Conservation (phyloP, 306 rosid species). For the Carpinus viminea region DNA sequence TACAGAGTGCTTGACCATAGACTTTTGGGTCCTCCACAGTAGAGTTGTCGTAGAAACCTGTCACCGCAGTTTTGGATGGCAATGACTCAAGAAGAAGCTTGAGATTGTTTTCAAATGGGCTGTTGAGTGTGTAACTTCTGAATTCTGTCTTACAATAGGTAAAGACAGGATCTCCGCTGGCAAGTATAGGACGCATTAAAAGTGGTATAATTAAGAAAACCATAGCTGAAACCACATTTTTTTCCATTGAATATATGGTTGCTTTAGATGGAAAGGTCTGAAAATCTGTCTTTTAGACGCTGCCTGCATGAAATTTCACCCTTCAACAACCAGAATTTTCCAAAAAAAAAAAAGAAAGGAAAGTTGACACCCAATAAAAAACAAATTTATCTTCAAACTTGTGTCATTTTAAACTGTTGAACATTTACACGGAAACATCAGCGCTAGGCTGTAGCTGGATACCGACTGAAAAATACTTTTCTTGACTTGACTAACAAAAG, state of each 20-base stretch:
- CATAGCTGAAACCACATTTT: conserved; percentile 15
- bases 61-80: conserved; percentile 39
- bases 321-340: background rate
- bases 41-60: conserved; percentile 34
- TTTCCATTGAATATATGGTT: conserved; percentile 18
- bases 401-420: background rate
- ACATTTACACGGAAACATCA: background rate
- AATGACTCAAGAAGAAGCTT: conserved; percentile 37
- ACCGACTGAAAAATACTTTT: background rate
- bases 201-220: conserved; percentile 28
- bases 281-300: background rate
- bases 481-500: no score
- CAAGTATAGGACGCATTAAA: conserved; percentile 18
- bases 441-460: background rate
- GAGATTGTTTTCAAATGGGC: conserved; percentile 44
- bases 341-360: no score
- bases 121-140: conserved; percentile 31
- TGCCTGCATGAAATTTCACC: background rate
- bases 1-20: conserved; percentile 61
- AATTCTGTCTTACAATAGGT: conserved; percentile 35
- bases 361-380: no score
- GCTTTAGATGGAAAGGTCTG: conserved; percentile 3
- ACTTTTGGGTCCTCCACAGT: conserved; percentile 28
- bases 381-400: no score
- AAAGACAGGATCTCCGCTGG: conserved; percentile 33